phyloP scores from a whole-genome alignment of 139 green algal species.

The Nannochloris sp. region DNA sequence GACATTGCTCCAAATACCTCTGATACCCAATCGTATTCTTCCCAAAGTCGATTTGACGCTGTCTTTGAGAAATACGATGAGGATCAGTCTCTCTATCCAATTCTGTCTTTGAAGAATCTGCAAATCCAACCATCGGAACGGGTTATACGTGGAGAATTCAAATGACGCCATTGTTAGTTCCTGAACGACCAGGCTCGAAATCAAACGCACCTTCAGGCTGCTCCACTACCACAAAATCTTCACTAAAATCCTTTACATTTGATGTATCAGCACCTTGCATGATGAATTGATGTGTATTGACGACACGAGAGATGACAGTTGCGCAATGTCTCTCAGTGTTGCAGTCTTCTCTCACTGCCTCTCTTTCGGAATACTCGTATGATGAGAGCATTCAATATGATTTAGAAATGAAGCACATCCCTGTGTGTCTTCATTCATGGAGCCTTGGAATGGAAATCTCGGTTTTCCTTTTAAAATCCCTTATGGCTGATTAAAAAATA shows the following conservation, averaged over 20 bases:
- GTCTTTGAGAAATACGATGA: slow-evolving; percentile 51
- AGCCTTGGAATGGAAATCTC: no score
- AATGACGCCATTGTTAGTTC: no score
- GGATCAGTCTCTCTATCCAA: slow-evolving; percentile 26
- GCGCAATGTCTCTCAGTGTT: no score
- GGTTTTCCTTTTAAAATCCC: no score
- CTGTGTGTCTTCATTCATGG: no score
- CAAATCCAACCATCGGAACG: neutral
- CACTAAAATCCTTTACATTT: neutral
- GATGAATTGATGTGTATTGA: neutral
- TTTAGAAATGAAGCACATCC: no score
- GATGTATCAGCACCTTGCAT: neutral
- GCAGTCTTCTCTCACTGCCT: no score
- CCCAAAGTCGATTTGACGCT: slow-evolving; percentile 85
- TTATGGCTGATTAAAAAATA: no score
- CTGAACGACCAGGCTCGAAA: no score
- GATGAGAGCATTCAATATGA: no score
- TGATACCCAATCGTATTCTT: slow-evolving; percentile 88
- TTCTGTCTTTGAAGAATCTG: neutral
- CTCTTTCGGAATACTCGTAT: no score
- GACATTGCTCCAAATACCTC: slow-evolving; percentile 55
- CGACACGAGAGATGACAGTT: no score
- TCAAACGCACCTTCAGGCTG: neutral
- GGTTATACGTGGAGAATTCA: neutral
- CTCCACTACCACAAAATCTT: slow-evolving; percentile 28